Conservation (phyloP, 768 basidiomycete genomes). For the Trametes cingulata region DNA sequence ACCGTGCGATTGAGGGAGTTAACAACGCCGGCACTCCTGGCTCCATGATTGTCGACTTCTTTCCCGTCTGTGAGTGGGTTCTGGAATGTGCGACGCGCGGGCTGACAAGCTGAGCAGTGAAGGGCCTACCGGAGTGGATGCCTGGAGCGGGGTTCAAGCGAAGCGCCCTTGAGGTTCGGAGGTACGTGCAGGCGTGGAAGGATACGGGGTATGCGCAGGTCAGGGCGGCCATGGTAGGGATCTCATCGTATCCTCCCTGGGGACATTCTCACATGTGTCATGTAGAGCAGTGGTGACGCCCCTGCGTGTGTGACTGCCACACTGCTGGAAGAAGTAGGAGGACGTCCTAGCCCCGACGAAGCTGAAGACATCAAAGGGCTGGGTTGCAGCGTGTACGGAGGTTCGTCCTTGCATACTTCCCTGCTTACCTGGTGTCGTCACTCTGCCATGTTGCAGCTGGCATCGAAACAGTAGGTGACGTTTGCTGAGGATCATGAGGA, state of each 20-base stretch:
- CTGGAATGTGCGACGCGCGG: neutral
- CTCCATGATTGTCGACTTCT: constrained; percentile 28
- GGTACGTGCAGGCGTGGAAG: constrained; percentile 24
- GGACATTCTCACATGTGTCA: no score
- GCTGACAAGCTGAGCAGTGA: constrained; percentile 17
- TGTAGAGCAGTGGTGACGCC: neutral
- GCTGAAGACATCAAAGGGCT: constrained; percentile 2
- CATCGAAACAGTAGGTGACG: constrained; percentile 5
- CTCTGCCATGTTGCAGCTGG: neutral
- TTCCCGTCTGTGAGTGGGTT: constrained; percentile 20
- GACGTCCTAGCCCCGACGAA: neutral
- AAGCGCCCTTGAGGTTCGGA: constrained; percentile 18
- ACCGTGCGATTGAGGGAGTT: constrained; percentile 16
- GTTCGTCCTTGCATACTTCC: neutral
- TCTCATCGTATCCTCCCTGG: no score
- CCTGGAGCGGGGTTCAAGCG: constrained; percentile 35
- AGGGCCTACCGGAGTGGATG: constrained; percentile 34
- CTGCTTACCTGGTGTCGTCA: neutral
- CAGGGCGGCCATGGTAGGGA: neutral
- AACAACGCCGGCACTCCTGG: constrained; percentile 18
- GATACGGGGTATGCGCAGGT: constrained; percentile 24
- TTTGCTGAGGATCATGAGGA: neutral
- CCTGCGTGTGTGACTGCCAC: neutral
- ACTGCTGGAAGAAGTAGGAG: neutral
- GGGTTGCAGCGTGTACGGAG: constrained; percentile 12